Evolutionary conservation across 768 basidiomycete genomes (phyloP).

Genomic region (Pleurotus cornucopiae): DNA sequence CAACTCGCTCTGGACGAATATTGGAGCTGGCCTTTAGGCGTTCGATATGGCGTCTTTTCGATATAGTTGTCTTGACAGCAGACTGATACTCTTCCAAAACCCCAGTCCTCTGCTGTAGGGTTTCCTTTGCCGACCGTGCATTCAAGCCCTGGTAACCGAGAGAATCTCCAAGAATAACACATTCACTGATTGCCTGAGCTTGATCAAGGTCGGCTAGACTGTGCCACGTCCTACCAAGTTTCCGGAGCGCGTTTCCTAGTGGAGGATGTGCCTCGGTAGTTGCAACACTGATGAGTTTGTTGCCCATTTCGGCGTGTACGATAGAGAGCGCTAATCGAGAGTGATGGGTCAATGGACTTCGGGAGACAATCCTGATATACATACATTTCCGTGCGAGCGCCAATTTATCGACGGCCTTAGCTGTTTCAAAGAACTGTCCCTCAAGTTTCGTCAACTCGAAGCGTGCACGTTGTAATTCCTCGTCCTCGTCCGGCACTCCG

Average conservation of each 20-base stretch:
- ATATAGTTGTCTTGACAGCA: slow-evolving; percentile 90
- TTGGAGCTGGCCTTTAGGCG: slow-evolving; percentile 81
- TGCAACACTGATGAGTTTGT: slow-evolving; percentile 83
- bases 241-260: slow-evolving; percentile 77
- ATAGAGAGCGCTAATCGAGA: slow-evolving; percentile 59
- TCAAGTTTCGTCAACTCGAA: slow-evolving; percentile 92
- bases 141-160: slow-evolving; percentile 96
- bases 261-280: slow-evolving; percentile 86
- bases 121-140: slow-evolving; percentile 95
- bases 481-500: slow-evolving; percentile 90
- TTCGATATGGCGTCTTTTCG: slow-evolving; percentile 89
- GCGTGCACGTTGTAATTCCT: slow-evolving; percentile 84
- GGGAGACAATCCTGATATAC: slow-evolving; percentile 9
- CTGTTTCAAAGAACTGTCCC: slow-evolving; percentile 87
- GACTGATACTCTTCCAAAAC: slow-evolving; percentile 93
- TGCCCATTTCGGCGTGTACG: slow-evolving; percentile 88
- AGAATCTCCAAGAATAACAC: slow-evolving; percentile 93
- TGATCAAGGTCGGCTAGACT: slow-evolving; percentile 84
- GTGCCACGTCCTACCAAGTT: slow-evolving; percentile 85
- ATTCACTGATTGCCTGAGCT: slow-evolving; percentile 90
- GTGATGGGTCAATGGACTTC: slow-evolving; percentile 5
- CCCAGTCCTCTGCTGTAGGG: slow-evolving; percentile 81
- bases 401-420: slow-evolving; percentile 86
- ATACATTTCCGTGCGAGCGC: slow-evolving; percentile 77
- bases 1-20: slow-evolving; percentile 81